Percentiles rank a stretch among this genome's conserved stretches.
phyloP scores from a whole-genome alignment of 768 basidiomycete genomes.

The Suillus hirtellus region DNA sequence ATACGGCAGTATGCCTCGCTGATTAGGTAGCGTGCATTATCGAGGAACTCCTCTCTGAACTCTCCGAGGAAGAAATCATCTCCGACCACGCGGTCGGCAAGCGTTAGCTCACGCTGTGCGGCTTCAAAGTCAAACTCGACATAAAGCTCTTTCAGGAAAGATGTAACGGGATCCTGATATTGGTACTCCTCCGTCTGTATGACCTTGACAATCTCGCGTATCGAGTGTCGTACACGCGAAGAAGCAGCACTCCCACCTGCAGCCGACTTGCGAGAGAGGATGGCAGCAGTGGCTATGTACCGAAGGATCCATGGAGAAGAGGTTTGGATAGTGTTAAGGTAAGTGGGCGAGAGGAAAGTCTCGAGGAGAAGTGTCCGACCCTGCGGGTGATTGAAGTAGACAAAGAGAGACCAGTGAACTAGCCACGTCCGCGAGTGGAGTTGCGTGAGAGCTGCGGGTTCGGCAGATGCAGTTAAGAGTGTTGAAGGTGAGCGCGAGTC shows the following conservation, averaged over 20 bases:
- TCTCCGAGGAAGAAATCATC: constrained; percentile 95
- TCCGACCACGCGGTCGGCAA: constrained; percentile 79
- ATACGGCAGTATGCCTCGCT: constrained; percentile 98
- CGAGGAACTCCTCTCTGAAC: constrained; percentile 92
- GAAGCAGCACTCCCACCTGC: constrained; percentile 50
- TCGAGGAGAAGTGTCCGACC: constrained; percentile 92
- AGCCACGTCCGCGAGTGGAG: constrained; percentile 96
- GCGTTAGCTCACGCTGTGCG: constrained; percentile 78
- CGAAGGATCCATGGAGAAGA: constrained; percentile 93
- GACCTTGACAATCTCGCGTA: constrained; percentile 90
- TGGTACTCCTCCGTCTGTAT: constrained; percentile 96
- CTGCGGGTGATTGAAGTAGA: constrained; percentile 95
- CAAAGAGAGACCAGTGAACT: constrained; percentile 96
- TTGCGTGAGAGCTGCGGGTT: constrained; percentile 78
- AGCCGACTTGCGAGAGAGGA: constrained; percentile 83
- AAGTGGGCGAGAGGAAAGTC: constrained; percentile 93
- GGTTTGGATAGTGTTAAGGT: constrained; percentile 98
- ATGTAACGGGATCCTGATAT: constrained; percentile 90
- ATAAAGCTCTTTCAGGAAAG: constrained; percentile 92
- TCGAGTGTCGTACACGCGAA: constrained; percentile 81
- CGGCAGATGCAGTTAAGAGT: constrained; percentile 43
- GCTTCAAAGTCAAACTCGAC: constrained; percentile 96
- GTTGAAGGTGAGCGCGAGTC: constrained; percentile 71
- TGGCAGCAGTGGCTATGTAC: constrained; percentile 90
- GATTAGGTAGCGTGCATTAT: constrained; percentile 94